Evolutionary conservation across 768 basidiomycete species (phyloP).

Genomic region (Suillus americanus): DNA sequence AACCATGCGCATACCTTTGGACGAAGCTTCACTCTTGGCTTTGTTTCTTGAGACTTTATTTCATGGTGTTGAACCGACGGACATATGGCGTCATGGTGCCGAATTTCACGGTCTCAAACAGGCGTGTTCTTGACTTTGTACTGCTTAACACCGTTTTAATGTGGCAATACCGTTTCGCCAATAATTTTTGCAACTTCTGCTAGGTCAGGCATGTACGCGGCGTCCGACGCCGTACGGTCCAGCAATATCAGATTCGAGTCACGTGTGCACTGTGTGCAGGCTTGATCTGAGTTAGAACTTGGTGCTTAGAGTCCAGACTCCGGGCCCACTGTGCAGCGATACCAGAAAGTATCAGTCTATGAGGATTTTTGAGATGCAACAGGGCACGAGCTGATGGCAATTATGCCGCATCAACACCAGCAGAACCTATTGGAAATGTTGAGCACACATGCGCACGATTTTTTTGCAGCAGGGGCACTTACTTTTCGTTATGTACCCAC

Average conservation of each 20-base stretch:
- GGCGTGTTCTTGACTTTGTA: not conserved
- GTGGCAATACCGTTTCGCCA: no score
- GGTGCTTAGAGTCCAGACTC: no score
- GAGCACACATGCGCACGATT: not conserved
- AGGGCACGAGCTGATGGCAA: not conserved
- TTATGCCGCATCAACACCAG: not conserved
- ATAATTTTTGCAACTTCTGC: no score
- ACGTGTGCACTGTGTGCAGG: no score
- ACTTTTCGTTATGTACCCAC: conserved; percentile 55
- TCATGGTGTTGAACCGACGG: not conserved
- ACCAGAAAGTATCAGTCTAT: not conserved
- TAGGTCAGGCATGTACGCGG: no score
- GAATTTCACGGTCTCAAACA: not conserved
- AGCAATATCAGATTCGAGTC: no score
- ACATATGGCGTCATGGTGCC: not conserved
- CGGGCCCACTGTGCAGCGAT: not conserved
- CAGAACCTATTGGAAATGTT: not conserved
- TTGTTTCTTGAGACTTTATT: not conserved
- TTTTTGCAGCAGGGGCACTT: conserved; percentile 8
- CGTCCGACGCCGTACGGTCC: no score
- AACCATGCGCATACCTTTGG: not conserved
- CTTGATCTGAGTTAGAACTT: no score
- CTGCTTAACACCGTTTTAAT: not conserved
- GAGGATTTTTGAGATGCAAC: not conserved
- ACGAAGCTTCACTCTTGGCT: not conserved